Conservation (phyloP, 306 rosid genomes). For the Quercus engelmannii region DNA sequence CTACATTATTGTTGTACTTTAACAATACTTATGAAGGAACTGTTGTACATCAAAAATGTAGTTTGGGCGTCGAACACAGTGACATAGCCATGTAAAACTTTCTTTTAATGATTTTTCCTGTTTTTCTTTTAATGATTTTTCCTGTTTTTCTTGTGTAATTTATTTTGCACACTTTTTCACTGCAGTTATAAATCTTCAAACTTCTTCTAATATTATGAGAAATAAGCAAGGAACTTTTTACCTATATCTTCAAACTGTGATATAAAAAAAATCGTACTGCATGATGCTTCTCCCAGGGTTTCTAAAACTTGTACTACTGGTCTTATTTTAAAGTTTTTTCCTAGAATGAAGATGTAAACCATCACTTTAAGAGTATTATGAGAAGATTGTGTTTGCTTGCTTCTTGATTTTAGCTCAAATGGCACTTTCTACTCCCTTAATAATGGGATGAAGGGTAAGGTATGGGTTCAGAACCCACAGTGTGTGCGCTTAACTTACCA, state of each 20-base stretch:
- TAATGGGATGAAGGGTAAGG: too few relatives aligned
- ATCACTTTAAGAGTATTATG: background rate
- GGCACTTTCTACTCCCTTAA: too few relatives aligned
- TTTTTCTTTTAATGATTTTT: background rate
- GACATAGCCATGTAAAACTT: background rate
- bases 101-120: background rate
- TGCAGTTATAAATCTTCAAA: background rate
- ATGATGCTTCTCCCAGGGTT: background rate
- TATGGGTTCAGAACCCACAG: too few relatives aligned
- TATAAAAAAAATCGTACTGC: too few relatives aligned
- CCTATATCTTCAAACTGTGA: too few relatives aligned
- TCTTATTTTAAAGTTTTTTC: too few relatives aligned
- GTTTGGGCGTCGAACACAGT: background rate
- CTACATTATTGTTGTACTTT: background rate
- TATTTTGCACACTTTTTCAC: background rate
- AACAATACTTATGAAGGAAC: background rate
- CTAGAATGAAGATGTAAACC: background rate
- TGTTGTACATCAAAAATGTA: background rate
- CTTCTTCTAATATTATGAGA: background rate
- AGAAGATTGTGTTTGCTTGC: background rate
- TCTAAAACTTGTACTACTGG: background rate
- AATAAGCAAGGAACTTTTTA: too few relatives aligned
- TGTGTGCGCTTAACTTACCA: too few relatives aligned
- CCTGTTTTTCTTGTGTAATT: background rate
- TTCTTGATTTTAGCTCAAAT: background rate